These are phyloP conservation scores for Calophaca sinica DNA, from an alignment of 306 rosid genomes.

Conservation along the genomic window DNA sequence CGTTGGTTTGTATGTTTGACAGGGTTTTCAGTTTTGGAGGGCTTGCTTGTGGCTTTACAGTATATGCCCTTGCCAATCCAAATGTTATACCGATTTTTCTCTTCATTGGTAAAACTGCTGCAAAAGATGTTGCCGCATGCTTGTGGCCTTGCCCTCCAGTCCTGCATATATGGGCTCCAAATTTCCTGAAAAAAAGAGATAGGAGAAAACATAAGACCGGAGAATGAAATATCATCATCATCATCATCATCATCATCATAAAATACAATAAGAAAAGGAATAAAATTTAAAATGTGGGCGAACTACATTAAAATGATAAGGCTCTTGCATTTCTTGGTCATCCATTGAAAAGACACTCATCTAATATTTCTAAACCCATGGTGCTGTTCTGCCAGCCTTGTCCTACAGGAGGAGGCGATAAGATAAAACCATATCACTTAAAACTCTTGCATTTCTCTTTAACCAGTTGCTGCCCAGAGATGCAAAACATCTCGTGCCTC, in stretches of 20 bases:
- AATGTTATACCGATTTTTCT: conserved; percentile 44
- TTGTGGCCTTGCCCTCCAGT: conserved; percentile 35
- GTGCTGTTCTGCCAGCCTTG: conserved; percentile 14
- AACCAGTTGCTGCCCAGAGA: background rate
- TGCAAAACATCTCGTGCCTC: conserved; percentile 9
- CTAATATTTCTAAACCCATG: background rate
- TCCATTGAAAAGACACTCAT: conserved; percentile 20
- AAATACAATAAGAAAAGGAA: conserved; percentile 10
- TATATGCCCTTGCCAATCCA: conserved; percentile 48
- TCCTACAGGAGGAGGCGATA: conserved; percentile 3
- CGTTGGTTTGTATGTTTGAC: conserved; percentile 87
- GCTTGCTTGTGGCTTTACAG: conserved; percentile 53
- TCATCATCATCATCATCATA: background rate
- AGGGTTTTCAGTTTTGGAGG: conserved; percentile 66
- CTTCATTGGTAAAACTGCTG: conserved; percentile 37
- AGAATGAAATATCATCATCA: conserved; percentile 20
- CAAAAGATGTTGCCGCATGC: conserved; percentile 30
- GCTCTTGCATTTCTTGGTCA: conserved; percentile 6
- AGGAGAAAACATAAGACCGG: conserved; percentile 17
- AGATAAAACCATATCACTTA: conserved; percentile 7
- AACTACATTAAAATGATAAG: conserved; percentile 1
- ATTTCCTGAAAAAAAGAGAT: conserved; percentile 33
- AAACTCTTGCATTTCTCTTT: background rate
- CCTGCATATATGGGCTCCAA: conserved; percentile 28
- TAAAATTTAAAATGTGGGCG: background rate